Conservation (phyloP, 305 asterid genomes). For the Plantago coronopus region DNA sequence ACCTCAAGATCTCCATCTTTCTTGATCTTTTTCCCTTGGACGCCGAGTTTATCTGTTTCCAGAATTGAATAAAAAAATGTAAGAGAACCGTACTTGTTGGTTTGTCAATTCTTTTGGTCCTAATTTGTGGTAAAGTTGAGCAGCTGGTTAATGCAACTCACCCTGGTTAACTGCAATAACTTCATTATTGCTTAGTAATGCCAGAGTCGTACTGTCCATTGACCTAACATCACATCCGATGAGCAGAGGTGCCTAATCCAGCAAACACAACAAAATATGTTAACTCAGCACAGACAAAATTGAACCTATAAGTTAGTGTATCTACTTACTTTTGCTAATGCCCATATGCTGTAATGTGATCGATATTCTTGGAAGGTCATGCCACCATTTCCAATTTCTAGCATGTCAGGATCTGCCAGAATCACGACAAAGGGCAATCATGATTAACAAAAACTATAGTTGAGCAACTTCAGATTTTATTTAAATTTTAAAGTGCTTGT, state of each 20-base stretch:
- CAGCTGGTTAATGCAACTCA: slow-evolving; percentile 20
- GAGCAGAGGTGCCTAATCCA: slow-evolving; percentile 74
- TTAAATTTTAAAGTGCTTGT: too few relatives aligned
- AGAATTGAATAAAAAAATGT: background rate
- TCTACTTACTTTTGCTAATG: slow-evolving; percentile 65
- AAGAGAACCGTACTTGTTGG: background rate
- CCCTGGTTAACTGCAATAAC: slow-evolving; percentile 93
- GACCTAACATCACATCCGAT: slow-evolving; percentile 87
- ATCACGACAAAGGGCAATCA: background rate
- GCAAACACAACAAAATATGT: background rate
- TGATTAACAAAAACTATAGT: background rate
- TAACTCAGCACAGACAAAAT: background rate
- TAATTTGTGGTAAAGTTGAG: background rate
- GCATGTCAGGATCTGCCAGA: slow-evolving; percentile 85
- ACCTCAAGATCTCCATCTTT: slow-evolving; percentile 72
- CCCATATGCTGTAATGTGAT: slow-evolving; percentile 97
- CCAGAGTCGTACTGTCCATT: slow-evolving; percentile 38
- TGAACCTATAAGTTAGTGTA: background rate
- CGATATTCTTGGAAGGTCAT: slow-evolving; percentile 71
- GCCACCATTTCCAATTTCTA: slow-evolving; percentile 97
- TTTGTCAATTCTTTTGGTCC: background rate
- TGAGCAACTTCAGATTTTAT: too few relatives aligned
- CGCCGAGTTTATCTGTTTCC: slow-evolving; percentile 65
- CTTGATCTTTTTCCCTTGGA: slow-evolving; percentile 82
- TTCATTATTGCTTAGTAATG: slow-evolving; percentile 61